phyloP scores from a whole-genome alignment of 2,329 filamentous ascomycete genomes.

The Tolypocladium ophioglossoides region DNA sequence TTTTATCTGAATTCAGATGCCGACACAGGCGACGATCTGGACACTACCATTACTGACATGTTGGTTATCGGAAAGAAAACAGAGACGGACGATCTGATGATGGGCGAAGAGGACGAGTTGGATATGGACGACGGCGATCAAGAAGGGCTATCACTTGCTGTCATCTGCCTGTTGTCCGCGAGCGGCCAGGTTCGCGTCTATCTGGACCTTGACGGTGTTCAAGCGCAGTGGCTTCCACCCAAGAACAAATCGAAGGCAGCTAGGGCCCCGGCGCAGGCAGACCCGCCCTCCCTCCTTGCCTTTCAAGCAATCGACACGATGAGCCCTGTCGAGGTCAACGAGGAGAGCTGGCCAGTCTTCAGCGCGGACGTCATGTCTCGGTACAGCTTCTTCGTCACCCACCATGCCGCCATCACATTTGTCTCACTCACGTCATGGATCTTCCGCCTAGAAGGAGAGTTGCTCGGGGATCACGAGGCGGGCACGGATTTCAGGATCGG shows the following conservation, averaged over 20 bases:
- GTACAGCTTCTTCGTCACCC: slow-evolving; percentile 53
- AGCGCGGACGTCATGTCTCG: slow-evolving; percentile 49
- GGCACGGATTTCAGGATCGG: slow-evolving; percentile 53
- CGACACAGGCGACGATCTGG: slow-evolving; percentile 45
- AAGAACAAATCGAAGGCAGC: slow-evolving; percentile 37
- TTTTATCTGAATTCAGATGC: slow-evolving; percentile 47
- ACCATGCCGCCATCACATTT: slow-evolving; percentile 48
- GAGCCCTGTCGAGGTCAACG: slow-evolving; percentile 40
- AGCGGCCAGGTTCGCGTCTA: slow-evolving; percentile 52
- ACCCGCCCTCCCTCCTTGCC: slow-evolving; percentile 41
- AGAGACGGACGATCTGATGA: slow-evolving; percentile 49
- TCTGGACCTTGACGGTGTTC: slow-evolving; percentile 49
- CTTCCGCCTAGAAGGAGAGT: slow-evolving; percentile 51
- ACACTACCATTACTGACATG: slow-evolving; percentile 49
- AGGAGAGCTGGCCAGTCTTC: slow-evolving; percentile 52
- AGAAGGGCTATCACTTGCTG: slow-evolving; percentile 48
- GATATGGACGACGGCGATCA: slow-evolving; percentile 45
- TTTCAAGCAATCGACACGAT: slow-evolving; percentile 55
- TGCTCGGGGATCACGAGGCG: slow-evolving; percentile 42
- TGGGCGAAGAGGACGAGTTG: slow-evolving; percentile 53
- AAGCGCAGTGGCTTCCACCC: slow-evolving; percentile 56
- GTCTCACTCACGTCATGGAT: slow-evolving; percentile 53
- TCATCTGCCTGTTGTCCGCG: slow-evolving; percentile 49
- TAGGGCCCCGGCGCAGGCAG: slow-evolving; percentile 25
- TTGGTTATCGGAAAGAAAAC: slow-evolving; percentile 52